Conservation (phyloP, 2,329 filamentous ascomycete genomes). For the Colletotrichum chlorophyti region DNA sequence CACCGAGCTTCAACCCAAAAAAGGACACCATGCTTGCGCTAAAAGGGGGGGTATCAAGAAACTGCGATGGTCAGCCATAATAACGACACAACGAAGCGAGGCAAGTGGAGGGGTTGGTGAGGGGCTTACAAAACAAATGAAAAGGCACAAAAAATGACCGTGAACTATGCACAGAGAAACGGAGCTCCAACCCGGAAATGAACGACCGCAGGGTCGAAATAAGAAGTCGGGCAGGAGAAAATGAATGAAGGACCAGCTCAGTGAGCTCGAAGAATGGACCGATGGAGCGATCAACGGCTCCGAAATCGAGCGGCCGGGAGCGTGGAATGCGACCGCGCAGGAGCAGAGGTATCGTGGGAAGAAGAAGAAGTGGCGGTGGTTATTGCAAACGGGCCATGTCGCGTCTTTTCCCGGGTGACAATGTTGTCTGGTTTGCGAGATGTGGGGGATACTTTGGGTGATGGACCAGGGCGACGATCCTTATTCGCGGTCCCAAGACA, state of each 20-base stretch:
- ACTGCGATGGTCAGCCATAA: constrained; percentile 4
- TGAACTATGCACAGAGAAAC: constrained; percentile 19
- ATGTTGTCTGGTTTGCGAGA: constrained; percentile 7
- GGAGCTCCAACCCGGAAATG: not conserved
- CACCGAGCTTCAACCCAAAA: constrained; percentile 62
- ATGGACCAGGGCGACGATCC: constrained; percentile 28
- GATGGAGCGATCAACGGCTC: constrained; percentile 14
- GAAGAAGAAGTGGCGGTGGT: constrained; percentile 17
- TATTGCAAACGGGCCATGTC: constrained; percentile 28
- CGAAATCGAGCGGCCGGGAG: constrained; percentile 7
- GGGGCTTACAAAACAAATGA: constrained; percentile 23
- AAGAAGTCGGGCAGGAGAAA: not conserved
- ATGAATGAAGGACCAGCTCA: constrained; percentile 1
- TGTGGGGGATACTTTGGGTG: constrained; percentile 17
- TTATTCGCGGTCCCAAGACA: constrained; percentile 29
- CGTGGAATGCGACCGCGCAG: constrained; percentile 14
- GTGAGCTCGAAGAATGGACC: not conserved
- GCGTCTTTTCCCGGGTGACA: constrained; percentile 20
- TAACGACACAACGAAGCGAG: not conserved
- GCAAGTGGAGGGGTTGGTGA: constrained; percentile 13
- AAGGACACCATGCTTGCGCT: constrained; percentile 60
- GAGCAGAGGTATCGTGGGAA: constrained; percentile 9
- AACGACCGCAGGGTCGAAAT: constrained; percentile 9
- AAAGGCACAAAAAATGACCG: constrained; percentile 6
- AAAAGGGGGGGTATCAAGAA: constrained; percentile 15